Evolutionary conservation across 345 rosid species (phyloP).

Genomic region (Corchorus capsularis): DNA sequence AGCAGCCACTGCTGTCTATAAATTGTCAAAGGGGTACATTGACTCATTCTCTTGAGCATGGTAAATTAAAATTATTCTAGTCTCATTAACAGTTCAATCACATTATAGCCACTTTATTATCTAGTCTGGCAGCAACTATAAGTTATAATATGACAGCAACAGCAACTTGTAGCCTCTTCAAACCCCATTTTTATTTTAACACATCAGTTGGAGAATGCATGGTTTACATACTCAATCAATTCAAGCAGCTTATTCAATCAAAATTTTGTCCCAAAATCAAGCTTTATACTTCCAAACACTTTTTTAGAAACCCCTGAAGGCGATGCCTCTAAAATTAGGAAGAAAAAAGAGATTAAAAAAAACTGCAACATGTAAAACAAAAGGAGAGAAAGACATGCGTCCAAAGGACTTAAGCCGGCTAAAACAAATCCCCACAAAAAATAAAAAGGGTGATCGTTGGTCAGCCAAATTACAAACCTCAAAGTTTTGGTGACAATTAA

Average conservation of each 20-base stretch:
- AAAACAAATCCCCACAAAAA: background rate
- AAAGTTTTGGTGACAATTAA: background rate
- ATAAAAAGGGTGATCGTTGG: background rate
- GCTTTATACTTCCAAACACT: background rate
- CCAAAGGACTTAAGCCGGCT: background rate
- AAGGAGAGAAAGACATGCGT: background rate
- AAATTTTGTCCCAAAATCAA: background rate
- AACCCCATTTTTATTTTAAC: background rate
- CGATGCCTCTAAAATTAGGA: background rate
- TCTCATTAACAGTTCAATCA: background rate
- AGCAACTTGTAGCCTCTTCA: background rate
- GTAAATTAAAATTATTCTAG: background rate
- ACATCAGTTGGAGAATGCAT: background rate
- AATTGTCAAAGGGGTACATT: background rate
- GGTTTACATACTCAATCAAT: background rate
- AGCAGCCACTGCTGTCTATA: background rate
- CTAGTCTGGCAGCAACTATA: background rate
- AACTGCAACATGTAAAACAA: background rate
- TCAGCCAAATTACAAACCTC: slow-evolving; percentile 8
- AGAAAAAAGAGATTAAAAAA: background rate
- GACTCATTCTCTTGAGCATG: background rate
- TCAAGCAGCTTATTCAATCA: background rate
- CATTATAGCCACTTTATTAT: background rate
- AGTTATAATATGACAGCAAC: background rate
- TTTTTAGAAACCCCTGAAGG: background rate